A percentile compares a stretch with the other conserved stretches of the same genome.
Evolutionary conservation across 352 stramenopile species (phyloP).

Genomic region (Globisporangium iwayamae): DNA sequence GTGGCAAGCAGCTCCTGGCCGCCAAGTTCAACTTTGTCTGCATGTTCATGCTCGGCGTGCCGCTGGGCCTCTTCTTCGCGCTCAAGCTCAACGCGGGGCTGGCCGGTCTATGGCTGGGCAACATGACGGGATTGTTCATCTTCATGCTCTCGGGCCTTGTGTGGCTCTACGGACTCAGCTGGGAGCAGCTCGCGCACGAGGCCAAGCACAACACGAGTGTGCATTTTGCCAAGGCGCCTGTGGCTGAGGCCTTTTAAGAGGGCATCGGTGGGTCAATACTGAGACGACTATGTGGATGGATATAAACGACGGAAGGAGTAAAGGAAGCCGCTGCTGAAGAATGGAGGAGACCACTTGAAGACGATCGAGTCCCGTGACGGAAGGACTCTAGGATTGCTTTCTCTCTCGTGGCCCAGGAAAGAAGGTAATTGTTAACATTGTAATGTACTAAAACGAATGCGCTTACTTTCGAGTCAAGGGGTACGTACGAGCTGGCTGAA

Average conservation of each 20-base stretch:
- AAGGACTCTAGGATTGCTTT: no score
- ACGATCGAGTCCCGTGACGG: no score
- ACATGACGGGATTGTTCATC: slow-evolving; percentile 19
- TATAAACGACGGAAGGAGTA: not conserved
- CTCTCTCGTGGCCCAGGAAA: no score
- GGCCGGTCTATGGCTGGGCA: slow-evolving; percentile 21
- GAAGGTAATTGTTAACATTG: no score
- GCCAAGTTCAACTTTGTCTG: slow-evolving; percentile 17
- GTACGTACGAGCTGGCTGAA: no score
- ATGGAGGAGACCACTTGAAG: no score
- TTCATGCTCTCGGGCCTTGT: slow-evolving; percentile 18
- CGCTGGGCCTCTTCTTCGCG: slow-evolving; percentile 18
- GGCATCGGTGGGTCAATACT: not conserved
- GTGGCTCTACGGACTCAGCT: slow-evolving; percentile 16
- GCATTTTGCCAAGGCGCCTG: slow-evolving; percentile 6
- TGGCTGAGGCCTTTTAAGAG: slow-evolving; percentile 7
- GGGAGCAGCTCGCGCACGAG: slow-evolving; percentile 8
- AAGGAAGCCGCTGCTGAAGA: no score
- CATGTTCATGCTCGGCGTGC: slow-evolving; percentile 18
- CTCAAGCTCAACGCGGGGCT: slow-evolving; percentile 14
- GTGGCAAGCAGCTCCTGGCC: slow-evolving; percentile 13
- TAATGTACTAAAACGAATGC: no score
- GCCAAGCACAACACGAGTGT: slow-evolving; percentile 12
- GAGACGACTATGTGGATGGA: not conserved
- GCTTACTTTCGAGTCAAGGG: no score